These are phyloP conservation scores for Apiospora saccharicola DNA, from an alignment of 2,329 filamentous ascomycete genomes.

Conservation along the genomic window DNA sequence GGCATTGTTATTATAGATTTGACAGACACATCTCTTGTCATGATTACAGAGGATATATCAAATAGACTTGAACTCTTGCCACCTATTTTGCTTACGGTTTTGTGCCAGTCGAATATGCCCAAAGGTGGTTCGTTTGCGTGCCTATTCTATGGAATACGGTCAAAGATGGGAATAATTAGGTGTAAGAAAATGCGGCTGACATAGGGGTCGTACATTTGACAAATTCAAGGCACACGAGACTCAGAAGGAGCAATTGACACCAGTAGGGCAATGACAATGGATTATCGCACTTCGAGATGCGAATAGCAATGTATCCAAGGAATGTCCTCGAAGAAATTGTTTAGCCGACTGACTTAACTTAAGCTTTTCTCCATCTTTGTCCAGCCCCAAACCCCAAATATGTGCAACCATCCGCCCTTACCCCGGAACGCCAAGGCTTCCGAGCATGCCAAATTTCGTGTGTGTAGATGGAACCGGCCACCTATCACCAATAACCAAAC, in stretches of 20 bases:
- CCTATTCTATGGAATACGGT: too few relatives aligned
- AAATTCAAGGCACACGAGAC: too few relatives aligned
- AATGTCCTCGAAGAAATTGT: too few relatives aligned
- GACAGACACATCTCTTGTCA: slow-evolving; percentile 9
- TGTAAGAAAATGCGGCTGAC: too few relatives aligned
- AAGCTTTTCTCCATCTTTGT: not conserved
- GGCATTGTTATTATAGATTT: slow-evolving; percentile 19
- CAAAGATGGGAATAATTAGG: too few relatives aligned
- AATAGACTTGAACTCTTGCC: slow-evolving; percentile 3
- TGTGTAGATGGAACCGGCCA: not conserved
- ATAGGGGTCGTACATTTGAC: too few relatives aligned
- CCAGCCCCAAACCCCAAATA: not conserved
- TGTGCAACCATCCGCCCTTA: not conserved
- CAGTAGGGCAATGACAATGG: too few relatives aligned
- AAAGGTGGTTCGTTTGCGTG: too few relatives aligned
- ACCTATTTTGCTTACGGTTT: not conserved
- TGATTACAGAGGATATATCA: slow-evolving; percentile 8
- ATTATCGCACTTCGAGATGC: too few relatives aligned
- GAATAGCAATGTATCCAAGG: too few relatives aligned
- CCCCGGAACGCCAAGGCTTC: not conserved
- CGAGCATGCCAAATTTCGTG: not conserved
- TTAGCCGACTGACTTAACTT: not conserved
- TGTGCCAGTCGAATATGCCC: too few relatives aligned
- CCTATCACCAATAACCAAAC: not conserved
- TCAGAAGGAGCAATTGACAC: too few relatives aligned